Base-by-base conservation (phyloP, 2,329 filamentous ascomycete species). In the Fusarium kyushuense region DNA sequence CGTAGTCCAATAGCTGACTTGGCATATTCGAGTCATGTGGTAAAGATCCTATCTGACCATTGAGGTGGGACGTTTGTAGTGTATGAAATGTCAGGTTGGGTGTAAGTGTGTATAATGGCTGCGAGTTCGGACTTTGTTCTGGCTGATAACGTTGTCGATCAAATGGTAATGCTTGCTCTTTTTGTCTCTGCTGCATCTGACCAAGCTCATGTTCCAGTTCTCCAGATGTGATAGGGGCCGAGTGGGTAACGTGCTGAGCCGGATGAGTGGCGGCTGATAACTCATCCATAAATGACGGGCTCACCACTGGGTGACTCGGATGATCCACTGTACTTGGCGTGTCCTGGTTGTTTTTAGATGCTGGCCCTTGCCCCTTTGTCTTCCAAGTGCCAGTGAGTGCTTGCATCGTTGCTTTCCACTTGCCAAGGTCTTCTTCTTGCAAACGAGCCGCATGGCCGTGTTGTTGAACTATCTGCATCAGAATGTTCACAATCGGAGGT, bases 1-100 rank as follows among this genome's bases (percentile, higher is more conserved):
- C 84, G 68, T 86, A 84, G 62, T 86, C 84, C 6, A 84, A 60
- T 21, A 73, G 47, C 54, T 75, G 71, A 40, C 57, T 71, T 35
- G 65, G 62, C 45, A 69, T 72, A 36, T 59, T 63, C 30, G 68
- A 58, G 42, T 54, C 58, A 29, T 71, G 66, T 33, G 72, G 58
- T 5, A 74, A 51, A 25, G 65, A 63, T n/a, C 72, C 68, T 29
- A 60, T 58, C 3, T 71, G 72, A 2, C 67, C 67, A 19, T 60
- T 62, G 11, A 72, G 29, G 4, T 72, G 58, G 29, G 72, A 67
- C 5, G 69, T 71, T 23, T 74, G 70, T 23, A 74, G 61, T 7
- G 70, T 71, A 8, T 74, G 72, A 30, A 74, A 75, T 3, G 70
- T 69, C 13, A 74, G 53, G 14, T 64, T 74, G 11, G 72, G 68